A percentile compares a stretch with the other conserved stretches of the same genome.
Conservation (phyloP, 305 asterid species). For the Fraxinus ornus region DNA sequence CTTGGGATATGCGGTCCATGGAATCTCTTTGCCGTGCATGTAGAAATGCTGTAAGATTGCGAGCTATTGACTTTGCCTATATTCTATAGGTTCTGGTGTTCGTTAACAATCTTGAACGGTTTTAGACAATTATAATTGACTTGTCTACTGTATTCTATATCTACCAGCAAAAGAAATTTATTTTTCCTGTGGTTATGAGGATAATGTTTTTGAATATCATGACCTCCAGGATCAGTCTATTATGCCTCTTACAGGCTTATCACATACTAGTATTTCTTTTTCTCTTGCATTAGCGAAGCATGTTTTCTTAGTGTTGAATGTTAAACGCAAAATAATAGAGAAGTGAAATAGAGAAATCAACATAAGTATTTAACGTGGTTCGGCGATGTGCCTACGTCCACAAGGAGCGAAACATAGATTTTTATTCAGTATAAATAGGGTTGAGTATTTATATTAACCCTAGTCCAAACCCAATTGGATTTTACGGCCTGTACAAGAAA, state of each 20-base stretch:
- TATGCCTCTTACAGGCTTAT: not conserved
- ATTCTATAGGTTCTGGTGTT: slow-evolving; percentile 1
- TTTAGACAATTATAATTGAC: not conserved
- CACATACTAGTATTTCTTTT: not conserved
- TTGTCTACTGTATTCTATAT: not conserved
- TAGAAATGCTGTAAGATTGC: slow-evolving; percentile 87
- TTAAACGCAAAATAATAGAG: too few relatives aligned
- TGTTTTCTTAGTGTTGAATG: not conserved
- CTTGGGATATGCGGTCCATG: slow-evolving; percentile 98
- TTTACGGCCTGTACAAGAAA: too few relatives aligned
- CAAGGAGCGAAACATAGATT: too few relatives aligned
- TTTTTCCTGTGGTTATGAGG: not conserved
- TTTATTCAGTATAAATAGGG: too few relatives aligned
- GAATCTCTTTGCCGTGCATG: slow-evolving; percentile 99
- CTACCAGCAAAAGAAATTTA: not conserved
- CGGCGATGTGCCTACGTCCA: too few relatives aligned
- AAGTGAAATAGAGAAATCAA: too few relatives aligned
- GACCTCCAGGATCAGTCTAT: not conserved
- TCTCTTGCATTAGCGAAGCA: slow-evolving; percentile 4
- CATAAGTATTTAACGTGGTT: too few relatives aligned
- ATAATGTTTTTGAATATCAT: not conserved
- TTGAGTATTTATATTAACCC: too few relatives aligned
- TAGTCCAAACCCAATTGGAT: too few relatives aligned
- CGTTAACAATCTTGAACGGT: not conserved
- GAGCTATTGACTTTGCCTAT: slow-evolving; percentile 15